Base-by-base conservation (phyloP, 805 yeast genomes). In the Nakazawaea holstii region DNA sequence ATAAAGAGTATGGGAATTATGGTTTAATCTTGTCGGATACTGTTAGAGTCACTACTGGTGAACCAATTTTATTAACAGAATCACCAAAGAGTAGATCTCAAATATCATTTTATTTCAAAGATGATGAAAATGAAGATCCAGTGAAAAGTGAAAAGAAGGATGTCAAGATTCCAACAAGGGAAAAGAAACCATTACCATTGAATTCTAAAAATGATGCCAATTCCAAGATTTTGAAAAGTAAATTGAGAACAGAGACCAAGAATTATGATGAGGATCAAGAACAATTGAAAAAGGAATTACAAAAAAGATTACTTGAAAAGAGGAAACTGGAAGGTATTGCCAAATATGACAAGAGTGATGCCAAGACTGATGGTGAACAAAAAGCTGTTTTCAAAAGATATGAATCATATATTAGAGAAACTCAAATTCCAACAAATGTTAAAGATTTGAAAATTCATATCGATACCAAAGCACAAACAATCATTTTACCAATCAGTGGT, bases 321-420 rank as follows among this genome's bases (percentile, higher is more conserved):
- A 74, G 95, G 60, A 92, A 86, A 61, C 86, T 86, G 57, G 92
- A 86, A 59, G 99, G 99, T 30, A 69, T 87, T 49, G 79, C 84
- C 45, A 76, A 95, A 59, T 91, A 82, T 60, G 82, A 85, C 51
- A 86, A 88, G 39, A 86, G 88, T 11, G 92, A 82, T 65, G 87
- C 37, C 9, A 75, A 77, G 29, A 83, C 79, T 53, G 67, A 70
- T 6, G 76, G 73, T 20, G 90, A 82, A 45, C 71, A 72, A 54
- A 80, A 76, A 58, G 84, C 83, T 2, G 83, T 82, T n/a, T 91
- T 92, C 73, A 88, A 87, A 60, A 86, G 86, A 61, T 94, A 87
- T 66, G 99, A 92, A 69, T 90, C 98, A 0, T 92, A 92, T 65
- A 82, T 91, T 44, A 77, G 97, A 57, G 99, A 92, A 62, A 74